phyloP scores from a whole-genome alignment of 78 protist genomes.

The Diacronema lutheri region DNA sequence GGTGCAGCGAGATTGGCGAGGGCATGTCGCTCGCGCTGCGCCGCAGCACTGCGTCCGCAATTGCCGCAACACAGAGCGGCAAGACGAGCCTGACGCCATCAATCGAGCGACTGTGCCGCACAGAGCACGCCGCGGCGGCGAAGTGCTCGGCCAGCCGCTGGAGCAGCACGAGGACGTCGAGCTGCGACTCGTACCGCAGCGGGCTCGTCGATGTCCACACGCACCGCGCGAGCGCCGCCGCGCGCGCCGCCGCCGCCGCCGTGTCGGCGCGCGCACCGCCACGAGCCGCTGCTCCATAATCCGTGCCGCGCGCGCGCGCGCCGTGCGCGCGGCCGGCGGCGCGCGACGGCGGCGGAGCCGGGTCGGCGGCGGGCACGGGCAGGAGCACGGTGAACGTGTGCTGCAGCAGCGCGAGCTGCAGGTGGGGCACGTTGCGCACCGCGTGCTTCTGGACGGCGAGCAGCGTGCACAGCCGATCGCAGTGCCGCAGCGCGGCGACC shows the following conservation, averaged over 20 bases:
- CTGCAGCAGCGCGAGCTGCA: conserved; percentile 34
- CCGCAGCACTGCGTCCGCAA: conserved; percentile 56
- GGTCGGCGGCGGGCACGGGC: conserved; percentile 27
- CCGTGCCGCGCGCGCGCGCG: too few relatives aligned
- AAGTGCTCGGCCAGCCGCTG: conserved; percentile 53
- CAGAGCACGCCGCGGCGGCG: conserved; percentile 20
- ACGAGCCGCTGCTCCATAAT: too few relatives aligned
- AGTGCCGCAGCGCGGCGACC: conserved; percentile 27
- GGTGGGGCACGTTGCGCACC: conserved; percentile 15
- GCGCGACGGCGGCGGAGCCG: not conserved
- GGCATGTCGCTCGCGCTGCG: conserved; percentile 51
- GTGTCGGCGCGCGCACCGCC: not conserved
- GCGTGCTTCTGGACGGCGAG: conserved; percentile 31
- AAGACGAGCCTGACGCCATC: conserved; percentile 53
- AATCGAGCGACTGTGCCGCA: conserved; percentile 5
- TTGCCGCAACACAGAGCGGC: conserved; percentile 38
- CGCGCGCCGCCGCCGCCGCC: not conserved
- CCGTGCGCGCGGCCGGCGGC: not conserved
- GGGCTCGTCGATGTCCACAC: not conserved
- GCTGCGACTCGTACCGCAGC: conserved; percentile 29
- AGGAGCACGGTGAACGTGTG: conserved; percentile 31
- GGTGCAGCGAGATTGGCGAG: conserved; percentile 25
- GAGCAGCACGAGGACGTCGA: conserved; percentile 27
- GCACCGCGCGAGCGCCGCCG: too few relatives aligned
- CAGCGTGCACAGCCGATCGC: conserved; percentile 36